phyloP scores from a whole-genome alignment of 2,329 filamentous ascomycete species.

The Emmonsiellopsis sp. region DNA sequence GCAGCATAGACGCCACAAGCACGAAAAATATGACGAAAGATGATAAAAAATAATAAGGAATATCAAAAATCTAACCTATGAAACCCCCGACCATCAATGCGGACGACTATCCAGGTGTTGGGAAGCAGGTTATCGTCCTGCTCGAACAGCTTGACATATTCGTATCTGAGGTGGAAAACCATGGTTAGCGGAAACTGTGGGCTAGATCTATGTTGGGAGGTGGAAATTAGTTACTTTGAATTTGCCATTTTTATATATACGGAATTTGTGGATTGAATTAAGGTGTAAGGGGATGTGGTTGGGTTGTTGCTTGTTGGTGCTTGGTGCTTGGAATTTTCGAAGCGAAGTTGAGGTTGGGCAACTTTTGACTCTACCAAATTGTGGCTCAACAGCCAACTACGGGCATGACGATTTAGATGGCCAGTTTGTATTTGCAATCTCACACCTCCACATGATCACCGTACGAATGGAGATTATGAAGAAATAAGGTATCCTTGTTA shows the following conservation, averaged over 20 bases:
- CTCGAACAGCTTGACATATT: slow-evolving; percentile 90
- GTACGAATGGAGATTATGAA: no score
- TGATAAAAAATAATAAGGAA: slow-evolving; percentile 3
- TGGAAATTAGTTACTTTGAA: slow-evolving; percentile 11
- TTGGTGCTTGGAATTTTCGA: not conserved
- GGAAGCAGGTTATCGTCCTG: slow-evolving; percentile 69
- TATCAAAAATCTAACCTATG: slow-evolving; percentile 56
- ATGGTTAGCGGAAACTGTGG: not conserved
- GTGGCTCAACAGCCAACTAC: no score
- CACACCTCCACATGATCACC: no score
- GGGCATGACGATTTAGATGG: no score
- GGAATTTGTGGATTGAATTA: not conserved
- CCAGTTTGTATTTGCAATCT: no score
- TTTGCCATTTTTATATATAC: slow-evolving; percentile 12
- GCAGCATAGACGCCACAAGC: not conserved
- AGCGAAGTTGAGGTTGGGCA: no score
- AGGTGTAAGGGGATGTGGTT: not conserved
- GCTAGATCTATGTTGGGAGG: not conserved
- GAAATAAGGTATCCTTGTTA: no score
- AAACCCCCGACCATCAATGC: slow-evolving; percentile 89
- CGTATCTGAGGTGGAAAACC: slow-evolving; percentile 54
- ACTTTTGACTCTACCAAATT: no score
- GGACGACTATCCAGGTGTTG: slow-evolving; percentile 92
- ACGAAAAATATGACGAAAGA: not conserved
- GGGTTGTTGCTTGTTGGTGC: not conserved